Evolutionary conservation across 495 filamentous ascomycete species (phyloP).

Genomic region (Tuber umbilicatum): DNA sequence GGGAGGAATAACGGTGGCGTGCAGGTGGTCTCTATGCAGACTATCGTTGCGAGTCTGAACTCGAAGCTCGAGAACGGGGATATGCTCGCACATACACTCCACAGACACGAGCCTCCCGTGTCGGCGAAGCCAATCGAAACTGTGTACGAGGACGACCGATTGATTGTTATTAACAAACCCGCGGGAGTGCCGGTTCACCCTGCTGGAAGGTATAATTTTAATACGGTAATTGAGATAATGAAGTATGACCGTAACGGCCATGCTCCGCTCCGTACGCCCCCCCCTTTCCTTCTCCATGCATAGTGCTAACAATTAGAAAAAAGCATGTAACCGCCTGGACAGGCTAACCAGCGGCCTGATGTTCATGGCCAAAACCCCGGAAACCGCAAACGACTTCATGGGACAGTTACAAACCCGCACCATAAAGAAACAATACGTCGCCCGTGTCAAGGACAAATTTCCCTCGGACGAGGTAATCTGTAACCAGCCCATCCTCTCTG

Average conservation of each 20-base stretch:
- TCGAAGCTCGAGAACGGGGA: slow-evolving; percentile 70
- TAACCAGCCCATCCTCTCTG: slow-evolving; percentile 85
- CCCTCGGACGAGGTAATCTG: slow-evolving; percentile 71
- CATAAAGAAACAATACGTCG: slow-evolving; percentile 89
- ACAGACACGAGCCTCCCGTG: slow-evolving; percentile 92
- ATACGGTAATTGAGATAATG: slow-evolving; percentile 89
- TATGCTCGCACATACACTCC: slow-evolving; percentile 83
- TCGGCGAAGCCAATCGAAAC: slow-evolving; percentile 70
- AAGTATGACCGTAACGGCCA: slow-evolving; percentile 67
- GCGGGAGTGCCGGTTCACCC: slow-evolving; percentile 91
- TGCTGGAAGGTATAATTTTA: slow-evolving; percentile 90
- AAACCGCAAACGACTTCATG: slow-evolving; percentile 70
- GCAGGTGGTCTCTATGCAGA: slow-evolving; percentile 40
- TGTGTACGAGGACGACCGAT: slow-evolving; percentile 80
- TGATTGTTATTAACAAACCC: slow-evolving; percentile 95
- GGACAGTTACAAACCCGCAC: slow-evolving; percentile 64
- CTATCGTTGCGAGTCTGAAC: slow-evolving; percentile 38
- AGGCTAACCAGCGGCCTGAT: slow-evolving; percentile 90
- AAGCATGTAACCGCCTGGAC: slow-evolving; percentile 87
- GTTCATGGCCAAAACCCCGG: slow-evolving; percentile 83
- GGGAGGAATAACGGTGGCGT: slow-evolving; percentile 58
- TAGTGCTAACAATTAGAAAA: background rate
- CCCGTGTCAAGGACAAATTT: slow-evolving; percentile 83
- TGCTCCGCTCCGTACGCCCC: slow-evolving; percentile 53
- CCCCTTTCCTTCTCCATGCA: too few species aligned